A percentile compares a stretch with the other conserved stretches of the same genome.
These are phyloP conservation scores for Colletotrichum chlorophyti DNA, from an alignment of 2,329 filamentous ascomycete genomes.

Conservation along the genomic window DNA sequence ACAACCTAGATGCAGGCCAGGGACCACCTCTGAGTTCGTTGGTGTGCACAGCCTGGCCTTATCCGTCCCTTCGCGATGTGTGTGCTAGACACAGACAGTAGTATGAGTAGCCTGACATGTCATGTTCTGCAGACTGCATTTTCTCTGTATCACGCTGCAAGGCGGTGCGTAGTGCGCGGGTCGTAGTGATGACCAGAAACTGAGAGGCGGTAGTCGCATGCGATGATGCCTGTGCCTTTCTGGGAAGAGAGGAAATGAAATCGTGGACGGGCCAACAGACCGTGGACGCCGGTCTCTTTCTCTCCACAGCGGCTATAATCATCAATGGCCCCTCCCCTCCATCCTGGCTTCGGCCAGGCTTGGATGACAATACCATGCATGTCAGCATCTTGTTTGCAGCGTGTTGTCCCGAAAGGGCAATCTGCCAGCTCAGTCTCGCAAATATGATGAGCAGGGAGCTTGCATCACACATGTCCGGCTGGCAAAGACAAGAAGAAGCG, in stretches of 20 bases:
- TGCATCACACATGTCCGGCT: slow-evolving; percentile 23
- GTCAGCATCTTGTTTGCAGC: slow-evolving; percentile 20
- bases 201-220: background rate
- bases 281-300: background rate
- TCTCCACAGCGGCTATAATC: background rate
- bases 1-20: slow-evolving; percentile 1
- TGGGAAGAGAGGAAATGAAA: background rate
- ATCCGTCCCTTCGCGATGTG: slow-evolving; percentile 18
- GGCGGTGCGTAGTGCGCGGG: slow-evolving; percentile 15
- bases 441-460: background rate
- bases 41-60: slow-evolving; percentile 27
- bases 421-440: slow-evolving; percentile 4
- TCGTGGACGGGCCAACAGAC: slow-evolving; percentile 8
- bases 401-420: slow-evolving; percentile 1
- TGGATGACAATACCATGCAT: slow-evolving; percentile 10
- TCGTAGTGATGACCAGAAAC: slow-evolving; percentile 2
- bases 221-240: slow-evolving; percentile 3
- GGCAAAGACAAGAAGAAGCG: slow-evolving; percentile 6
- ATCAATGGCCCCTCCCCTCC: background rate
- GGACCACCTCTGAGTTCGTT: slow-evolving; percentile 3
- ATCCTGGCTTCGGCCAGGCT: background rate
- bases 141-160: background rate
- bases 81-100: background rate
- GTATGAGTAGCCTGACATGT: background rate
- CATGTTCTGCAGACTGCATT: slow-evolving; percentile 2